Conservation (phyloP, 2,329 filamentous ascomycete species). For the Aspergillus carbonarius region DNA sequence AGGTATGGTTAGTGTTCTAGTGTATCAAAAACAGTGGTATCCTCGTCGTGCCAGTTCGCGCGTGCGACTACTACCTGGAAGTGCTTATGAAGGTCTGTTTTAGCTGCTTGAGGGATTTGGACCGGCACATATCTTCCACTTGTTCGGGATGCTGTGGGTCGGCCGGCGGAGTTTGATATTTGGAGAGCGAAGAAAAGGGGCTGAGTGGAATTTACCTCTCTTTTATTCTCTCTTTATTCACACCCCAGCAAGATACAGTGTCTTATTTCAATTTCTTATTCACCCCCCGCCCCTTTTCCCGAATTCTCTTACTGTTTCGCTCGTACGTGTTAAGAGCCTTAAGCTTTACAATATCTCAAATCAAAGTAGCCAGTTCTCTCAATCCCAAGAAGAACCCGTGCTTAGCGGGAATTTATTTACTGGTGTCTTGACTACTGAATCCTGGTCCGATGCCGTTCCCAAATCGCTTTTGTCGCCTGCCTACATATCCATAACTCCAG, state of each 20-base stretch:
- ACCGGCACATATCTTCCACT: slow-evolving; percentile 37
- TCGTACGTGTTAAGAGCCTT: slow-evolving; percentile 12
- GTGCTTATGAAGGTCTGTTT: slow-evolving; percentile 37
- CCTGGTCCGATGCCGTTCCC: too few species aligned
- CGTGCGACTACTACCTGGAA: slow-evolving; percentile 36
- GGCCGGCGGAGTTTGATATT: slow-evolving; percentile 46
- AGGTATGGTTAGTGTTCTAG: slow-evolving; percentile 25
- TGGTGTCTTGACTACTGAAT: neutral
- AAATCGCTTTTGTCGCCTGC: too few species aligned
- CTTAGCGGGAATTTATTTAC: neutral
- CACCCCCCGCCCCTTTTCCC: slow-evolving; percentile 22
- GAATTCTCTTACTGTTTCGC: slow-evolving; percentile 14
- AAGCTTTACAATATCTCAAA: slow-evolving; percentile 17
- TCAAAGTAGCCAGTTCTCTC: slow-evolving; percentile 17
- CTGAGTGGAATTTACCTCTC: slow-evolving; percentile 44
- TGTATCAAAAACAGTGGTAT: slow-evolving; percentile 28
- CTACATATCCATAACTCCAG: too few species aligned
- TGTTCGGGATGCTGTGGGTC: slow-evolving; percentile 38
- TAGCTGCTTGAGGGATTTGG: slow-evolving; percentile 38
- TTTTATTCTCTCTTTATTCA: slow-evolving; percentile 42
- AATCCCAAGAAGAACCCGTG: neutral
- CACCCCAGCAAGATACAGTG: slow-evolving; percentile 42
- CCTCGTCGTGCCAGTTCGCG: slow-evolving; percentile 31
- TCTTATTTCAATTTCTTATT: slow-evolving; percentile 31
- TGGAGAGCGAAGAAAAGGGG: slow-evolving; percentile 41